phyloP scores from a whole-genome alignment of 176 grass and related monocot genomes.

The Aegilops bicornis region DNA sequence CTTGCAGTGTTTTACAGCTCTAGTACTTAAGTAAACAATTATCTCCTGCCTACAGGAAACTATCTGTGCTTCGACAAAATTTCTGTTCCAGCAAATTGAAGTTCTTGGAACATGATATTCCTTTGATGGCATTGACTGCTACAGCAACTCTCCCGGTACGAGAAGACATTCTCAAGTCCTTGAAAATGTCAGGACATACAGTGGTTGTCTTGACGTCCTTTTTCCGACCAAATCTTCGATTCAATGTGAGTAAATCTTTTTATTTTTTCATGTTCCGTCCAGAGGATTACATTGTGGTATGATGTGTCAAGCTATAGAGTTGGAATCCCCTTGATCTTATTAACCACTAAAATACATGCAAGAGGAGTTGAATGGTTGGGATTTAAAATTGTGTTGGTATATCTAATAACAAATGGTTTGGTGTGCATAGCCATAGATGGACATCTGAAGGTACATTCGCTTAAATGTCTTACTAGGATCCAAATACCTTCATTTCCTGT shows the following conservation, averaged over 20 bases:
- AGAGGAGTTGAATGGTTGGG: background rate
- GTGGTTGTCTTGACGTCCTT: constrained; percentile 72
- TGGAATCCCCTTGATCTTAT: background rate
- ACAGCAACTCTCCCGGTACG: constrained; percentile 86
- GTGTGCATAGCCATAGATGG: background rate
- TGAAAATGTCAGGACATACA: constrained; percentile 71
- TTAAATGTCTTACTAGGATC: constrained; percentile 11
- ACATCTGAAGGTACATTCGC: background rate
- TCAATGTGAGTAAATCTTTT: constrained; percentile 57
- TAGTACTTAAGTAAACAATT: constrained; percentile 2
- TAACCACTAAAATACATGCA: background rate
- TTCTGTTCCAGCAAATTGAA: constrained; percentile 70
- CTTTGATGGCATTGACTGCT: constrained; percentile 91
- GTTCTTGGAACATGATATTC: constrained; percentile 78
- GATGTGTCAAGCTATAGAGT: background rate
- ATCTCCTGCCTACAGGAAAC: constrained; percentile 38
- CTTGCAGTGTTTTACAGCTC: background rate
- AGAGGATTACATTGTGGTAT: background rate
- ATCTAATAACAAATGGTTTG: background rate
- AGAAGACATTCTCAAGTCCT: constrained; percentile 82
- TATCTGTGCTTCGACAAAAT: constrained; percentile 73
- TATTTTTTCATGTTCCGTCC: constrained; percentile 20
- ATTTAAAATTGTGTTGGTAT: background rate
- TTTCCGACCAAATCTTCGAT: constrained; percentile 90
- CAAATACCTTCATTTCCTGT: background rate